Base-by-base conservation (phyloP, 768 basidiomycete species). In the Psilocybe azurescens region DNA sequence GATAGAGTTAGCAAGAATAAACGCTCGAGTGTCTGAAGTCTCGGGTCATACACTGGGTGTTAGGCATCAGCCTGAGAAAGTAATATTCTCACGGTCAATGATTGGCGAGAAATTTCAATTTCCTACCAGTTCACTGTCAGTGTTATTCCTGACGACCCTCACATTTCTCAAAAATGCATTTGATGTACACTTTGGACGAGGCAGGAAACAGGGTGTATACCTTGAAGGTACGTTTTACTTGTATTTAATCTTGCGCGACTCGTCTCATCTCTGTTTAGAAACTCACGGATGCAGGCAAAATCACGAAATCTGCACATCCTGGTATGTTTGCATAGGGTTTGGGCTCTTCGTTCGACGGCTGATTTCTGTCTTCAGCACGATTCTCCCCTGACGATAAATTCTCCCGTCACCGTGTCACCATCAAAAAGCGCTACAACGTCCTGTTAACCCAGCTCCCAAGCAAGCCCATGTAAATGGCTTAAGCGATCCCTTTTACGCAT, bases 361-460 rank as follows among this genome's bases (percentile, higher is more conserved):
- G 32, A 48, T 49, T 56, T 33, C 46, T 5, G 3, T 18, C 44
- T 28, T n/a, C 60, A 97, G 97, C 97, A 14, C 95, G 97, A 44
- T 99, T 99, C 79, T 98, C 97, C 13, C 97, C 97, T 10, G 97
- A 99, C 75, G 97, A 99, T 86, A 99, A 99, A 81, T 99, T 97
- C 79, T 97, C 95, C 63, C 86, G 95, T 64, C 97, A 99, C 73
- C 91, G 97, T 62, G 95, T 99, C 63, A 97, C 95, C 5, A 89
- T 98, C 72, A 99, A 99, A 83, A 94, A 94, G 79, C 88, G 97
- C 72, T 91, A 89, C 72, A 88, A 88, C 61, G 86, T 97, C 59
- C 87, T 99, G 65, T 86, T 89, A 65, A 96, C 97, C 16, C 95
- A 98, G 73, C 83, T 93, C 18, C 95, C 97, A 29, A 78, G 84